A percentile compares a stretch with the other conserved stretches of the same genome.
Conservation (phyloP, 345 rosid species). For the Eucalyptus pauciflora region DNA sequence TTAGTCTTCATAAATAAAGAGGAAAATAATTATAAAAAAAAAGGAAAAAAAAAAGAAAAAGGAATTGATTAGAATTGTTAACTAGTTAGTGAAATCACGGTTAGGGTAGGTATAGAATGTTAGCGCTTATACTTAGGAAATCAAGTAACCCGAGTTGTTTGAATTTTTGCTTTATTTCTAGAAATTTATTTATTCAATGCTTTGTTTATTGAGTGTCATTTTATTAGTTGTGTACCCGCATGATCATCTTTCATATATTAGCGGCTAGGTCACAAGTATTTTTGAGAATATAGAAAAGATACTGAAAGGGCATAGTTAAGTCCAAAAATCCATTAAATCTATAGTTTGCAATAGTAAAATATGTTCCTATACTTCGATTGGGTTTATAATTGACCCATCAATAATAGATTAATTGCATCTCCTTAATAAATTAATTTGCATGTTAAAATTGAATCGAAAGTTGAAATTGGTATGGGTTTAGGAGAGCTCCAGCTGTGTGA, state of each 20-base stretch:
- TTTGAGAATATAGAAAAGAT: background rate
- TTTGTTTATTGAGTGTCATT: background rate
- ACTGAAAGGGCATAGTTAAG: too few species aligned
- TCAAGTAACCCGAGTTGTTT: background rate
- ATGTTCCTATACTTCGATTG: background rate
- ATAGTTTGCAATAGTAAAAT: background rate
- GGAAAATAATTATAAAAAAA: too few species aligned
- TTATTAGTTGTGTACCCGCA: background rate
- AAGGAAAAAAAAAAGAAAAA: too few species aligned
- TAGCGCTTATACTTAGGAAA: too few species aligned
- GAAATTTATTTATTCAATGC: background rate
- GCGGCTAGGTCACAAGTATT: background rate
- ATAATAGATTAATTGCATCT: too few species aligned
- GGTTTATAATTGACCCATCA: background rate
- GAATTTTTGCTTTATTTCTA: background rate
- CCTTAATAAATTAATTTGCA: too few species aligned
- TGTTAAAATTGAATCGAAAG: background rate
- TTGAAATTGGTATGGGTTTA: fast-evolving
- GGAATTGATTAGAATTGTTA: background rate
- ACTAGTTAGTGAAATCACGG: background rate
- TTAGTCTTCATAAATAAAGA: background rate
- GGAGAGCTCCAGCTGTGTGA: fast-evolving
- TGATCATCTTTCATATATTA: background rate
- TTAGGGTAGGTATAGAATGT: too few species aligned
- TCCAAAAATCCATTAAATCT: background rate